A percentile compares a stretch with the other conserved stretches of the same genome.
These are phyloP conservation scores for Capsicum rhomboideum DNA, from an alignment of 257 asterid genomes.

Conservation along the genomic window DNA sequence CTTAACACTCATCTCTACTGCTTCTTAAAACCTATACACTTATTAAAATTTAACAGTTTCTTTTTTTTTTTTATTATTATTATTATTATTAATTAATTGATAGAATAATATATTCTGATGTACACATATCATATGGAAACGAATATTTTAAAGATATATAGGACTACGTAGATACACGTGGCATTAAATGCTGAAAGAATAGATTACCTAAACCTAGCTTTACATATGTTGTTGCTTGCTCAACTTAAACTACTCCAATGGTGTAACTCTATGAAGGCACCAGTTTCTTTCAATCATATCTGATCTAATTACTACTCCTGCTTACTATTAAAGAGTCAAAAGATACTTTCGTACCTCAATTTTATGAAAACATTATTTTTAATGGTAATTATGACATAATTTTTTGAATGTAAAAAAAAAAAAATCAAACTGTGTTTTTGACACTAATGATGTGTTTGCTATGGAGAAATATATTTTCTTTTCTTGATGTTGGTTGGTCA, in stretches of 20 bases:
- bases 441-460: neutral
- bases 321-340: neutral
- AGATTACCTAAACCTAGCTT: constrained; percentile 10
- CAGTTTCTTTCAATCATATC: neutral
- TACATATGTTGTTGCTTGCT: constrained; percentile 12
- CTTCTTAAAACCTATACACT: neutral
- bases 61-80: neutral
- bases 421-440: neutral
- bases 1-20: constrained; percentile 5
- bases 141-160: neutral
- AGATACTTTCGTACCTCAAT: neutral
- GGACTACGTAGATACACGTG: neutral
- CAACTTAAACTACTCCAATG: neutral
- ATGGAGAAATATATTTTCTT: neutral
- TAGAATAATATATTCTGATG: neutral
- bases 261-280: neutral
- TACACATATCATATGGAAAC: neutral
- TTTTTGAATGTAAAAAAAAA: neutral
- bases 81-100: neutral
- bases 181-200: neutral
- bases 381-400: neutral
- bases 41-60: neutral
- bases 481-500: neutral
- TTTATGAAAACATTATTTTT: neutral
- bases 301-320: neutral